These are phyloP conservation scores for Cladosporium velox DNA, from an alignment of 2,329 filamentous ascomycete genomes.

Conservation along the genomic window DNA sequence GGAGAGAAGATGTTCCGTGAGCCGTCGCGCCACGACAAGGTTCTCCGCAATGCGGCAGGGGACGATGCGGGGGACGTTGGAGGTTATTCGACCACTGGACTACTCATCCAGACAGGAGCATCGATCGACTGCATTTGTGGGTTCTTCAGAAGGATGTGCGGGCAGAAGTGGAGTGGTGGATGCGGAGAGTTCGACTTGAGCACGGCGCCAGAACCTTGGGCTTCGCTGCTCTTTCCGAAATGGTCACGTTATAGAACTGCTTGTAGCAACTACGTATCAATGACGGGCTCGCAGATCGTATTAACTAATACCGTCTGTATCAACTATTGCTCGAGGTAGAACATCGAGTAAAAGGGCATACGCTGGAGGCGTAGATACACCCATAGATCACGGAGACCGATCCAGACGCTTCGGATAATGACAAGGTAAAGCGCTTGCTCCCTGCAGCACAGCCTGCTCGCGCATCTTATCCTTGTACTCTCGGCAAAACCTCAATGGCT, in stretches of 20 bases:
- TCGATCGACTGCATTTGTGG: constrained; percentile 6
- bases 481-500: not conserved
- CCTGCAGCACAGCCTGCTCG: constrained; percentile 11
- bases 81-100: not conserved
- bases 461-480: constrained; percentile 7
- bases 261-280: not conserved
- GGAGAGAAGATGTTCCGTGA: constrained; percentile 19
- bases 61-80: constrained; percentile 11
- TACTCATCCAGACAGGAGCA: not conserved
- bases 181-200: constrained; percentile 10
- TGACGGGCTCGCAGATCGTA: not conserved
- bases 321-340: not conserved
- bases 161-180: constrained; percentile 4
- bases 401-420: not conserved
- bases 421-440: not conserved
- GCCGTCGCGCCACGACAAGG: constrained; percentile 12
- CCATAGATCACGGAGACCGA: not conserved
- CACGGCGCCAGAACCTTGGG: constrained; percentile 10
- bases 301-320: not conserved
- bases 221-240: constrained; percentile 3
- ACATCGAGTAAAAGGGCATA: not conserved
- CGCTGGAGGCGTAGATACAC: not conserved
- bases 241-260: constrained; percentile 3
- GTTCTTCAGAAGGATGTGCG: not conserved
- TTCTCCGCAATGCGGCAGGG: constrained; percentile 17